Evolutionary conservation across 169 alveolate species (phyloP), one percentile per base, ranked within the genome.

Genomic region (Theileria parva): DNA sequence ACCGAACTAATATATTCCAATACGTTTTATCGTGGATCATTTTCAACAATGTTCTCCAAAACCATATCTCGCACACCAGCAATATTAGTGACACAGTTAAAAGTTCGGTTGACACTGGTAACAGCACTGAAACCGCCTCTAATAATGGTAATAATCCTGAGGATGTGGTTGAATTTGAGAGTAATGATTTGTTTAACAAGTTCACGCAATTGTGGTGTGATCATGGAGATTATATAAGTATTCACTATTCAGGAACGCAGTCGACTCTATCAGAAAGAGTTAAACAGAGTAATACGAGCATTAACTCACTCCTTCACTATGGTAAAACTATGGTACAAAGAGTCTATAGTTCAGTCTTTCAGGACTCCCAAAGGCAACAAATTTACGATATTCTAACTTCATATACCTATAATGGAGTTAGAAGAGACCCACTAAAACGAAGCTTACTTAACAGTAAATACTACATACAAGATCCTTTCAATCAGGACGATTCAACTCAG

Each of bases 1-100:
- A 98, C 86, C 91, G 99, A 75, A 97, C 99, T 11, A 97, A 98
- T 86, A 98, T 95, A n/a, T 85, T 96, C 28, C 98, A 97, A 86
- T 92, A 97, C 76, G 95, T 95, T 81, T 87, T 95, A 2, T 96
- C 96, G 0, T 88, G 97, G 95, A 81, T 81, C 48, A 25, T 57
- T 21, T 19, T 57, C 37, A 57, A 57, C 34, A 57, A 57, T 19
- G n/a, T 57, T 21, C 66, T 57, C 13, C 27, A 57, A 21, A 57
- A 57, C 8, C 27, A 25, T 79, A 88, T 17, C 37, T 15, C 61
- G 6, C 1, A 19, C 1, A n/a, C 61, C 19, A 53, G 28, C 3
- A 19, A 19, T 85, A 55, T 77, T 17, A 63, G 25, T 15, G 28
- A 32, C 7, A 63, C 28, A 63, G 44, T 74, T 66, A 17, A 83